Percentiles rank a stretch among this genome's conserved stretches.
Conservation (phyloP, 2,329 filamentous ascomycete genomes). For the Amauroascus niger region DNA sequence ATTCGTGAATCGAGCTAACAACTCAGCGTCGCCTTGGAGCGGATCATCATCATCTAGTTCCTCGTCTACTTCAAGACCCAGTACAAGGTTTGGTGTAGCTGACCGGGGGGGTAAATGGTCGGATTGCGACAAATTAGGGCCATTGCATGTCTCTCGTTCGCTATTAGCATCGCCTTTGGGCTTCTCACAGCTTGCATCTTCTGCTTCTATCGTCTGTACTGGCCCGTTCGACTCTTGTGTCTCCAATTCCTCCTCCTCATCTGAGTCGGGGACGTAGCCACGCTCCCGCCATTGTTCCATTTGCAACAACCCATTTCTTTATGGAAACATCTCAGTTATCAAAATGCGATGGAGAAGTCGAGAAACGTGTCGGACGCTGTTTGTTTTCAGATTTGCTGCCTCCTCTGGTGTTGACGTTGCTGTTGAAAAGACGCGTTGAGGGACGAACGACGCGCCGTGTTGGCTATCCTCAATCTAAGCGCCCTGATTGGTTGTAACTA, state of each 20-base stretch:
- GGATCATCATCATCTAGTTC: constrained; percentile 11
- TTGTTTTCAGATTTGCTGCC: too few relatives aligned
- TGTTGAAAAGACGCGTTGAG: too few relatives aligned
- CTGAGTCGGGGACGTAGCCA: constrained; percentile 45
- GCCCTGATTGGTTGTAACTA: too few relatives aligned
- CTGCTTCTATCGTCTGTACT: constrained; percentile 1
- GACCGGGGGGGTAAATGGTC: neutral
- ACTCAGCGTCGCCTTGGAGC: constrained; percentile 3
- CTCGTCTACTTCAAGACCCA: neutral
- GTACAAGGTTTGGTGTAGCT: neutral
- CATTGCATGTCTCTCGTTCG: neutral
- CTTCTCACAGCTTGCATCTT: neutral
- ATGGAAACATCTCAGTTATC: neutral
- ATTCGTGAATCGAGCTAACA: neutral
- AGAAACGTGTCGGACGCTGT: neutral
- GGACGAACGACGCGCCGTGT: too few relatives aligned
- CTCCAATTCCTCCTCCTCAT: constrained; percentile 38
- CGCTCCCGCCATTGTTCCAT: constrained; percentile 43
- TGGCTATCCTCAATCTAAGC: too few relatives aligned
- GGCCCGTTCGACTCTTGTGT: constrained; percentile 20
- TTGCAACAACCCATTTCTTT: constrained; percentile 16
- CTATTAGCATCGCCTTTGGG: neutral
- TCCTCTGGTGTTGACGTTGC: too few relatives aligned
- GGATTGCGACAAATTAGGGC: neutral
- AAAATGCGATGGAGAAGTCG: neutral